Conservation (phyloP, 805 yeast species). For the Middelhovenomyces tepae region DNA sequence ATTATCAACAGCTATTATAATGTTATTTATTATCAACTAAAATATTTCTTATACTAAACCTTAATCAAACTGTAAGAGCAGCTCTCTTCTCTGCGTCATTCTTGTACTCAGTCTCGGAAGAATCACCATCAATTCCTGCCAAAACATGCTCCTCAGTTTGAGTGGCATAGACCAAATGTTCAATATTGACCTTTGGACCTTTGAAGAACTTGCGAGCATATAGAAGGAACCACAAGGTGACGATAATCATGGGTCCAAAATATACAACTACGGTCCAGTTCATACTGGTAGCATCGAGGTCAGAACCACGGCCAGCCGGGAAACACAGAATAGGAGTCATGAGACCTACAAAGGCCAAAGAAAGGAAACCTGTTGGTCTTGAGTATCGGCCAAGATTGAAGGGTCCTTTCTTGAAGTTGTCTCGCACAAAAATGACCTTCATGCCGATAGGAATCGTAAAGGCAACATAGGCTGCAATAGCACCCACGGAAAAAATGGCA, state of each 20-base stretch:
- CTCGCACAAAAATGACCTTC: constrained; percentile 46
- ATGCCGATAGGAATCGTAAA: constrained; percentile 56
- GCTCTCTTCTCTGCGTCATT: too few relatives aligned
- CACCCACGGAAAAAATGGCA: constrained; percentile 67
- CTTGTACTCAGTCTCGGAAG: too few relatives aligned
- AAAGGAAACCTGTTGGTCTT: constrained; percentile 39
- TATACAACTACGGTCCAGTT: constrained; percentile 59
- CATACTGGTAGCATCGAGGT: constrained; percentile 36
- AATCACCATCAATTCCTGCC: too few relatives aligned
- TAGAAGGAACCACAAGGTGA: constrained; percentile 40
- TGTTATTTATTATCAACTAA: too few relatives aligned
- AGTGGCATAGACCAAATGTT: constrained; percentile 22
- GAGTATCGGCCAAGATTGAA: constrained; percentile 53
- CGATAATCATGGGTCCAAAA: constrained; percentile 49
- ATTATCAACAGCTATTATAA: too few relatives aligned
- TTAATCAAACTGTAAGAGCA: too few relatives aligned
- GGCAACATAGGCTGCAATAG: constrained; percentile 58
- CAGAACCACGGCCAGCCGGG: constrained; percentile 39
- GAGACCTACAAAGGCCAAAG: constrained; percentile 40
- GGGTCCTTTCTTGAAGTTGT: constrained; percentile 53
- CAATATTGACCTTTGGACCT: constrained; percentile 52
- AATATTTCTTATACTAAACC: too few relatives aligned
- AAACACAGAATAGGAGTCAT: constrained; percentile 56
- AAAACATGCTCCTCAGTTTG: too few relatives aligned
- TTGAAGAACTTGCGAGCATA: constrained; percentile 52